Evolutionary conservation across 176 grass and related monocot genomes (phyloP), one percentile per base, ranked within the genome.

Genomic region (Puccinellia tenuiflora): DNA sequence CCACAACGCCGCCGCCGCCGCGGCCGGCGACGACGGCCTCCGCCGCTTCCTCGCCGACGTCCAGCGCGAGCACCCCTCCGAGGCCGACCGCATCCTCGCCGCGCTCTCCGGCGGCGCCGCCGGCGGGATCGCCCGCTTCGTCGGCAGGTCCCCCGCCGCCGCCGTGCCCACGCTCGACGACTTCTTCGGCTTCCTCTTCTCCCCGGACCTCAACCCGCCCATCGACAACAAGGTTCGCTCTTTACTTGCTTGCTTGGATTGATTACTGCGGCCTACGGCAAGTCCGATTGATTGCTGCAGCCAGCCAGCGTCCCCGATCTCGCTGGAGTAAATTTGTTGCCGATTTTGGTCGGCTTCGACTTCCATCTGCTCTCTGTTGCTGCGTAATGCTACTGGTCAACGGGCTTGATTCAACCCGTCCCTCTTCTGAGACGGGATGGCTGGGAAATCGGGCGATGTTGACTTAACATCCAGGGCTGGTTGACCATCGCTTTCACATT

Each of bases 111-210:
- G 76, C 8, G 54, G 75, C 69, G 70, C 40, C 59, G 48, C 18
- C 6, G 59, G 39, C 0, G 84, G 87, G 9, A 69, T 83, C 63
- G 89, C 77, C 37, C 84, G 92, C 82, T 72, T 67, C 51, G 78
- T 83, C 42, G 60, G 34, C 43, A 79, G 83, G 30, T 50, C 82
- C 31, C 47, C 78, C 15, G 64, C 47, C 31, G 14, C 54, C 17
- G n/a, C 69, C 21, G 51, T 74, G 71, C 45, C 85, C 21, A 77
- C 85, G 42, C 76, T 91, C 34, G 90, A 92, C 3, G 90, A 94
- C 45, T 97, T 97, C 84, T 87, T 85, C 76, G 17, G 85, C 9
- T 94, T 86, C 84, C 90, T 97, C 66, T 89, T 97, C 83, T 91
- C 86, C 30, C 52, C 75, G 6, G 88, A 97, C 10, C 84, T 94